Conservation (phyloP, 805 yeast genomes). For the Pichia exigua region DNA sequence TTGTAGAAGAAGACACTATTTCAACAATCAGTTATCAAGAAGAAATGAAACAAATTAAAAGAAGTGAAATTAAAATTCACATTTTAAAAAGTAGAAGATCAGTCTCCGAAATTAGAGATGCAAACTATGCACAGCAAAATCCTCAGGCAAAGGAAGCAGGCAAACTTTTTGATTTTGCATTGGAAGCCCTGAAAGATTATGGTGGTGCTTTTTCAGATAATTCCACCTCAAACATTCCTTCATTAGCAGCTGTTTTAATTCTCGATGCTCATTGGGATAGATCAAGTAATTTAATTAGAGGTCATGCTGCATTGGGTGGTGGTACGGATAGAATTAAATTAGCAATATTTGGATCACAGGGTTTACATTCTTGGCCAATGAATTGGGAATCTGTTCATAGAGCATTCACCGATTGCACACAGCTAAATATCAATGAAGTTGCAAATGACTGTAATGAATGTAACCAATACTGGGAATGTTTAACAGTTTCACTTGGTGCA, state of each 20-base stretch:
- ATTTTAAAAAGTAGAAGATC: slow-evolving; percentile 61
- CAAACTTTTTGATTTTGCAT: slow-evolving; percentile 68
- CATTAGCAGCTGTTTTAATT: slow-evolving; percentile 78
- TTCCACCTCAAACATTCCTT: slow-evolving; percentile 34
- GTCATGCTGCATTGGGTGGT: slow-evolving; percentile 95
- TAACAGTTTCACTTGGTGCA: slow-evolving; percentile 83
- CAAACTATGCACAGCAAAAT: slow-evolving; percentile 84
- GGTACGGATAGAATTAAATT: slow-evolving; percentile 60
- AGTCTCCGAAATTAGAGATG: slow-evolving; percentile 63
- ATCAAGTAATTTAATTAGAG: slow-evolving; percentile 47
- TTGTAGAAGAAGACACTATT: slow-evolving; percentile 54
- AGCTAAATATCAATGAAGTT: slow-evolving; percentile 56
- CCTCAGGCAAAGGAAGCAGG: slow-evolving; percentile 64
- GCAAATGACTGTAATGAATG: slow-evolving; percentile 86
- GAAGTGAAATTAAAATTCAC: slow-evolving; percentile 72
- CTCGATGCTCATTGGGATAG: slow-evolving; percentile 83
- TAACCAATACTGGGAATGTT: slow-evolving; percentile 84
- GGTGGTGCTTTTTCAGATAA: slow-evolving; percentile 45
- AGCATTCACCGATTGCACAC: slow-evolving; percentile 66
- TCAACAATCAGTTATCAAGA: slow-evolving; percentile 48
- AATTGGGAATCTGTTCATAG: slow-evolving; percentile 62
- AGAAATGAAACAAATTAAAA: slow-evolving; percentile 21
- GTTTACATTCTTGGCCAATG: slow-evolving; percentile 89
- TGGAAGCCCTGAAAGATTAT: slow-evolving; percentile 54
- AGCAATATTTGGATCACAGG: slow-evolving; percentile 93